Evolutionary conservation across 78 protist species (phyloP), one percentile per base, ranked within the genome.

Genomic region (Planoprotostelium fungivorum): DNA sequence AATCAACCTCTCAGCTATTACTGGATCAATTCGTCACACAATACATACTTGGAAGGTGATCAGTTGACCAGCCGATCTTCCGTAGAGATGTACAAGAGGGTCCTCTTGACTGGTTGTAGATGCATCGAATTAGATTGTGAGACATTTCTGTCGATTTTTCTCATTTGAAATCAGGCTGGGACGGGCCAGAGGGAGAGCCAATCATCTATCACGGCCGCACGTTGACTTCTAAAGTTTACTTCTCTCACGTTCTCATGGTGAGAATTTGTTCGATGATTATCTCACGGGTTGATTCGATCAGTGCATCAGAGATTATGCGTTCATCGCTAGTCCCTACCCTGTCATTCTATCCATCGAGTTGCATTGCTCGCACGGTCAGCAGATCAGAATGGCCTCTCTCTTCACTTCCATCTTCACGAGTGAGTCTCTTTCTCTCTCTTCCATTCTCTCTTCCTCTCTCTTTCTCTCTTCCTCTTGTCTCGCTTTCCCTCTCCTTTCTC

Each of bases 141-240:
- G 73, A 25, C 73, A 51, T 51, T 16, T 51, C 5, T 16, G 16
- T 25, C 73, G 73, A 51, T 5, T 25, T 16, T 25, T 51, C 73
- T 38, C 37, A 35, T 37, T 0, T 31, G 25, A 85, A 34, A 88
- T 36, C 98, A 97, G 35, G 91, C 34, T 98, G 98, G 98, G 98
- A 97, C 89, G 98, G 97, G 0, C 36, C 36, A n/a, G 94, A 97
- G 35, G 96, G 96, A 0, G 95, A 95, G 63, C 99, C 99, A 29
- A 85, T 96, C 51, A 93, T 98, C 73, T 91, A 89, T 91, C 99
- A 97, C 91, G 98, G 98, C 36, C 90, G 89, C 90, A 97, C 99
- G 28, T 90, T 95, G n/a, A 96, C 97, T 0, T 5, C 95, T 29
- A 91, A 92, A 85, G 87, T 97, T 34, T 83, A 38, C 36, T 95